A percentile compares a stretch with the other conserved stretches of the same genome.
Conservation (phyloP, 139 green algal genomes). For the Volvox reticuliferus region DNA sequence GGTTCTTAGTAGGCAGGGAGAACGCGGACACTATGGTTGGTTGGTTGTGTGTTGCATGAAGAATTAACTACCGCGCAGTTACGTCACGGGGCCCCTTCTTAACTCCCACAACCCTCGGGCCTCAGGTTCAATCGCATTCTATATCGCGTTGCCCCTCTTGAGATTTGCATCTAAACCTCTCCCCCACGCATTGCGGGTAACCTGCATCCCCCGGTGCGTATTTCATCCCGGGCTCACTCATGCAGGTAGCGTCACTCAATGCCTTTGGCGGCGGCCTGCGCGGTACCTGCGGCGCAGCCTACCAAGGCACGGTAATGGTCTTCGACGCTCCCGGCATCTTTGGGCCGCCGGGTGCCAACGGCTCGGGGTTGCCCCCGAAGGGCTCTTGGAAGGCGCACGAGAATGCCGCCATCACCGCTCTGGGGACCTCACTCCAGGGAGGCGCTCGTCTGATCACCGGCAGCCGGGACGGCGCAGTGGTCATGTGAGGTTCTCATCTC, state of each 20-base stretch:
- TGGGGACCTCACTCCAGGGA: slow-evolving; percentile 46
- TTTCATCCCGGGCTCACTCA: background rate
- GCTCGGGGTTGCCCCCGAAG: background rate
- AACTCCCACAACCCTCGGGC: too few relatives aligned
- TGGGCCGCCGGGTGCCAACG: background rate
- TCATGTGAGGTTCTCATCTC: slow-evolving; percentile 36
- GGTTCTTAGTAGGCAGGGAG: background rate
- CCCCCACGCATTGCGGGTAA: too few relatives aligned
- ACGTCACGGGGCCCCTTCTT: too few relatives aligned
- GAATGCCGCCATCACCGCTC: slow-evolving; percentile 54
- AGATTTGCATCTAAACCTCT: too few relatives aligned
- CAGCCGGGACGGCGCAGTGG: slow-evolving; percentile 57
- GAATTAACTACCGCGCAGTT: too few relatives aligned
- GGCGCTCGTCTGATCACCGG: slow-evolving; percentile 64
- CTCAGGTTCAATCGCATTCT: too few relatives aligned
- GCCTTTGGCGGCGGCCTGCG: slow-evolving; percentile 66
- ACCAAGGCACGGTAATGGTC: slow-evolving; percentile 55
- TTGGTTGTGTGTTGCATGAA: background rate
- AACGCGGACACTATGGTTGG: background rate
- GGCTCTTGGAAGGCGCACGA: slow-evolving; percentile 69
- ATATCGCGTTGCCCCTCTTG: background rate
- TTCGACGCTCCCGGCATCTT: slow-evolving; percentile 48
- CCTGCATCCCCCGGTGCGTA: too few relatives aligned
- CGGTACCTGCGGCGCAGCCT: slow-evolving; percentile 55
- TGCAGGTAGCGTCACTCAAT: slow-evolving; percentile 72